phyloP scores from a whole-genome alignment of 805 yeast genomes.

The Ogataea trehalophila region DNA sequence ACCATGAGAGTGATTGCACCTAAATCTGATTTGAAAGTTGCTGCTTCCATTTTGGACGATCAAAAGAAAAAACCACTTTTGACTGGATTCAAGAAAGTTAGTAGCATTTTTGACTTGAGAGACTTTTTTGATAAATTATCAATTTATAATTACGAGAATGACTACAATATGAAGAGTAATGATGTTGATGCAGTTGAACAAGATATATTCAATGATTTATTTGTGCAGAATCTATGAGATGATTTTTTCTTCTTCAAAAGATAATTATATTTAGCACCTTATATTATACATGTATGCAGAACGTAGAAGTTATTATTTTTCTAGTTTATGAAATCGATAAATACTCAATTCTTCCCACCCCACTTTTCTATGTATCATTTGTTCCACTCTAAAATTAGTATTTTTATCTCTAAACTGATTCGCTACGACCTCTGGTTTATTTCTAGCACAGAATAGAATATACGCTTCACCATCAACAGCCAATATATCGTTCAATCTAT shows the following conservation, averaged over 20 bases:
- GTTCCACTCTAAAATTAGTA: constrained; percentile 45
- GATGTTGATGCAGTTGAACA: constrained; percentile 44
- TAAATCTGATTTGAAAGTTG: constrained; percentile 17
- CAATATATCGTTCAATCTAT: constrained; percentile 48
- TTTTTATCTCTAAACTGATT: constrained; percentile 34
- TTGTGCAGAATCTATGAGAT: constrained; percentile 13
- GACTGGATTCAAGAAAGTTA: constrained; percentile 35
- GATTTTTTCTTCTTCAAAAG: no score
- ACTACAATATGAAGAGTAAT: constrained; percentile 44
- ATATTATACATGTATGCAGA: no score
- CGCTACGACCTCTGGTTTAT: constrained; percentile 65
- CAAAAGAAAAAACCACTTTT: constrained; percentile 39
- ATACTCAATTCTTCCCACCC: constrained; percentile 94
- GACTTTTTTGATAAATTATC: constrained; percentile 65
- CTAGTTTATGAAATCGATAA: constrained; percentile 48
- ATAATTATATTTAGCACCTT: no score
- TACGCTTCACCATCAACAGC: constrained; percentile 70
- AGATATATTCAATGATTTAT: constrained; percentile 59
- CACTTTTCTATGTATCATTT: constrained; percentile 69
- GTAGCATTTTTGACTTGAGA: constrained; percentile 43
- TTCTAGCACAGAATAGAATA: constrained; percentile 86
- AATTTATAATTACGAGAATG: constrained; percentile 58
- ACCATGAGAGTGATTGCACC: constrained; percentile 14
- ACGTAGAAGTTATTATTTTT: no score
- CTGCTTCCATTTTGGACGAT: constrained; percentile 3